Conservation (phyloP, 306 rosid genomes). For the Cicer arietinum region DNA sequence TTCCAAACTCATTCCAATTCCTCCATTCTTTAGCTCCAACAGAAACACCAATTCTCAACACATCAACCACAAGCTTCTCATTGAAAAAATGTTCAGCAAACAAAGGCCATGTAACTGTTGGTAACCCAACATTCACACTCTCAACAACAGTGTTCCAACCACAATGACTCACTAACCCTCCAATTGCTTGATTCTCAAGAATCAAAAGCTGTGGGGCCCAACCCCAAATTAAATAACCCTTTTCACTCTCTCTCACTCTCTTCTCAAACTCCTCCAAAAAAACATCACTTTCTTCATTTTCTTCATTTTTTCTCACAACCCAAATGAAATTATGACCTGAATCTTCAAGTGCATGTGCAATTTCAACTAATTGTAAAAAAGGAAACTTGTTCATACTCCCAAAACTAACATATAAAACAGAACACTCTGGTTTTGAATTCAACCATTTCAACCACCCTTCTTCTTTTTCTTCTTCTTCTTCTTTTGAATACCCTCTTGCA, state of each 20-base stretch:
- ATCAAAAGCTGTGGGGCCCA: conserved; percentile 53
- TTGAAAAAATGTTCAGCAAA: conserved; percentile 50
- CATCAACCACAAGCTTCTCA: conserved; percentile 47
- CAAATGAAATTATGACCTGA: conserved; percentile 39
- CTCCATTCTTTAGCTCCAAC: conserved; percentile 50
- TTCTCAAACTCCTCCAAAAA: conserved; percentile 45
- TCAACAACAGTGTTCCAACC: conserved; percentile 52
- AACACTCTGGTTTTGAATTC: conserved; percentile 31
- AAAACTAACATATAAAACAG: conserved; percentile 45
- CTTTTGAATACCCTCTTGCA: conserved; percentile 34
- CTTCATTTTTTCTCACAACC: conserved; percentile 45
- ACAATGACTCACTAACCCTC: conserved; percentile 46
- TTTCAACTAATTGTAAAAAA: conserved; percentile 39
- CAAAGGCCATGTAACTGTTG: conserved; percentile 50
- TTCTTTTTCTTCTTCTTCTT: neutral
- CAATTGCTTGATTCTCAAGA: conserved; percentile 37
- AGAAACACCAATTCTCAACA: conserved; percentile 46
- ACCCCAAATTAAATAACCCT: conserved; percentile 41
- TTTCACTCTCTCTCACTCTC: conserved; percentile 30
- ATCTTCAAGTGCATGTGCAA: conserved; percentile 39
- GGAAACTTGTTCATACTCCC: conserved; percentile 51
- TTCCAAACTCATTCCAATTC: conserved; percentile 43
- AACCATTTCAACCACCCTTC: conserved; percentile 51
- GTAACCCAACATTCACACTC: conserved; percentile 48
- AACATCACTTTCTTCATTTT: neutral